phyloP scores from a whole-genome alignment of 2,329 filamentous ascomycete species.

The Niveomyces coronatus region DNA sequence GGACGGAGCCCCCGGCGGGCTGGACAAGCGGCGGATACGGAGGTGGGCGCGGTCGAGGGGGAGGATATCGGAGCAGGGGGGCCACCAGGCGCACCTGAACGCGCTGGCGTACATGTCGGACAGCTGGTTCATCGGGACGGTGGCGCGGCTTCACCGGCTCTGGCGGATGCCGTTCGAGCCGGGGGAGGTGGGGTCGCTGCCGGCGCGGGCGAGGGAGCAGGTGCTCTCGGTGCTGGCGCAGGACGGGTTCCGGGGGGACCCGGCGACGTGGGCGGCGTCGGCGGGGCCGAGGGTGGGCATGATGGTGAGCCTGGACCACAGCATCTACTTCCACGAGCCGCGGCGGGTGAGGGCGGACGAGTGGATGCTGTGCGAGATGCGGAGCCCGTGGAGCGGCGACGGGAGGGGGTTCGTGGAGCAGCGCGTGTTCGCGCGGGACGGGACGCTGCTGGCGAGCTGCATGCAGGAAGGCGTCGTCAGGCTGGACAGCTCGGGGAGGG shows the following conservation, averaged over 20 bases:
- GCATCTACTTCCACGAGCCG: slow-evolving; percentile 58
- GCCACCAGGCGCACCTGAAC: slow-evolving; percentile 69
- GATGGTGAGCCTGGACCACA: slow-evolving; percentile 75
- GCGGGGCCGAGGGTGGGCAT: slow-evolving; percentile 59
- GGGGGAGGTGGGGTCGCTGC: slow-evolving; percentile 41
- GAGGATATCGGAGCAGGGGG: slow-evolving; percentile 60
- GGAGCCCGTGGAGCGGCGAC: slow-evolving; percentile 70
- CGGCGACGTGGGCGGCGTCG: slow-evolving; percentile 33
- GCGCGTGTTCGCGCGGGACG: slow-evolving; percentile 61
- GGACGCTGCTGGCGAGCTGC: slow-evolving; percentile 66
- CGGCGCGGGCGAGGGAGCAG: slow-evolving; percentile 28
- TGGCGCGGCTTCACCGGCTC: slow-evolving; percentile 69
- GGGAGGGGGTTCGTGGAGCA: slow-evolving; percentile 67
- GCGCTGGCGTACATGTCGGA: slow-evolving; percentile 92
- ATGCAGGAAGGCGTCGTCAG: slow-evolving; percentile 59
- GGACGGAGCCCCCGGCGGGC: slow-evolving; percentile 42
- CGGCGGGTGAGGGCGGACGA: slow-evolving; percentile 49
- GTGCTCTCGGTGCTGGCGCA: slow-evolving; percentile 29
- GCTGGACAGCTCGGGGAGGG: slow-evolving; percentile 31
- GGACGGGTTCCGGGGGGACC: slow-evolving; percentile 26
- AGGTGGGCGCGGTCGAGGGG: slow-evolving; percentile 71
- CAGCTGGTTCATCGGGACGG: slow-evolving; percentile 85
- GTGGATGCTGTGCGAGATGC: slow-evolving; percentile 74
- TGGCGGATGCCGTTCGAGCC: slow-evolving; percentile 57
- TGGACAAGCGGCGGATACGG: slow-evolving; percentile 52